Percentiles rank a stretch among this genome's conserved stretches.
phyloP scores from a whole-genome alignment of 116 monocot genomes.

The Papilionanthe hybrid region DNA sequence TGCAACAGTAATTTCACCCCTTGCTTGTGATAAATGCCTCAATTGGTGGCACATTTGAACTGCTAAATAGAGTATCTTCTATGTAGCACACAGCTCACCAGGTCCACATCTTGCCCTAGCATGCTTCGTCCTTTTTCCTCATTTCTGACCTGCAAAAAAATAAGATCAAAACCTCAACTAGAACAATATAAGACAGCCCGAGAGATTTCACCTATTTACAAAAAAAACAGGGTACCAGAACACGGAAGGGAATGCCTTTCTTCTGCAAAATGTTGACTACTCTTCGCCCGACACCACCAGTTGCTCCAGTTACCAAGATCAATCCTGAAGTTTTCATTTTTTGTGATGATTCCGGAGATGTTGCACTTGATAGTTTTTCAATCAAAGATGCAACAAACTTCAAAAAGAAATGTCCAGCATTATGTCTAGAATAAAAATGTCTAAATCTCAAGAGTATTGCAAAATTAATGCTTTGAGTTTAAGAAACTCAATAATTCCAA shows the following conservation, averaged over 20 bases:
- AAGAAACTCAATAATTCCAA: too few relatives aligned
- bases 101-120: conserved; percentile 72
- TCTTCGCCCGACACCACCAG: conserved; percentile 92
- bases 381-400: conserved; percentile 76
- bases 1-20: neutral
- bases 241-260: conserved; percentile 67
- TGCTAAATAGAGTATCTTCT: neutral
- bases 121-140: conserved; percentile 80
- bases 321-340: conserved; percentile 63
- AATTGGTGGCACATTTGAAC: neutral
- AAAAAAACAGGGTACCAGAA: conserved; percentile 48
- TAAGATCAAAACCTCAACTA: neutral
- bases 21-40: neutral
- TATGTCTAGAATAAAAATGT: neutral
- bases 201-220: neutral
- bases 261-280: conserved; percentile 68
- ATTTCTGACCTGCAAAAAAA: conserved; percentile 68
- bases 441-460: neutral
- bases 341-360: conserved; percentile 32
- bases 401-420: conserved; percentile 14
- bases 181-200: neutral
- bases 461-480: neutral
- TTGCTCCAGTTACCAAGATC: conserved; percentile 81
- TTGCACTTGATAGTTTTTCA: conserved; percentile 33
- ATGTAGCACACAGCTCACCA: conserved; percentile 43